A percentile compares a stretch with the other conserved stretches of the same genome.
These are phyloP conservation scores for Boletus speciosus DNA, from an alignment of 768 basidiomycete species.

Conservation along the genomic window DNA sequence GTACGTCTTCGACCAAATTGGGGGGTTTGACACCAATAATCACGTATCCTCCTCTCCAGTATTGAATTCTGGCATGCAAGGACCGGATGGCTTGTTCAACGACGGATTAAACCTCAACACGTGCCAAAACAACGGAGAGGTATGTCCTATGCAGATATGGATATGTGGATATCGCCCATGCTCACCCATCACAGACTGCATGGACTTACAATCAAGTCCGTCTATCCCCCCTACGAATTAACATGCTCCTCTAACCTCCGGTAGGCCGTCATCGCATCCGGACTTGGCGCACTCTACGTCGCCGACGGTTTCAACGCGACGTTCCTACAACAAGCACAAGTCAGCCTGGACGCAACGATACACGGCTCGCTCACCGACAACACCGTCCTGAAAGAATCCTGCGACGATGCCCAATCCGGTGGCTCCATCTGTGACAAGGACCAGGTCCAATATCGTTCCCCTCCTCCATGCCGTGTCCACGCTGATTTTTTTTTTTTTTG, in stretches of 20 bases:
- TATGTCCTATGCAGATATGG: background rate
- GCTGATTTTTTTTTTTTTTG: background rate
- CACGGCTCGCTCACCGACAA: conserved; percentile 33
- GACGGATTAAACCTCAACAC: conserved; percentile 24
- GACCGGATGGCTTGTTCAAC: conserved; percentile 30
- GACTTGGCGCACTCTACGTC: conserved; percentile 43
- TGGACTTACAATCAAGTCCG: conserved; percentile 60
- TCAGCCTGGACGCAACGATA: conserved; percentile 52
- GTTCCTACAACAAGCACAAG: conserved; percentile 46
- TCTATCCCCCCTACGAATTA: background rate
- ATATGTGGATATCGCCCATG: background rate
- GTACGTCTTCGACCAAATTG: conserved; percentile 16
- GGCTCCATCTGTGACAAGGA: conserved; percentile 43
- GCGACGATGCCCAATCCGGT: conserved; percentile 43
- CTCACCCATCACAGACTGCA: conserved; percentile 34
- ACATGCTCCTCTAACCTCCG: background rate
- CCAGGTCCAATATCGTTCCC: conserved; percentile 28
- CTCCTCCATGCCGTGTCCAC: too few relatives aligned
- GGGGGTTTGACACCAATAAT: background rate
- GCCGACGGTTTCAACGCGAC: conserved; percentile 36
- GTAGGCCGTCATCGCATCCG: conserved; percentile 54
- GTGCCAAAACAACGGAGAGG: conserved; percentile 29
- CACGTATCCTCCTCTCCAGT: conserved; percentile 14
- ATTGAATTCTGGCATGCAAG: conserved; percentile 27
- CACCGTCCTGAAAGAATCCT: conserved; percentile 48